A percentile compares a stretch with the other conserved stretches of the same genome.
phyloP scores from a whole-genome alignment of 2,329 filamentous ascomycete species.

The Piedraia hortae region DNA sequence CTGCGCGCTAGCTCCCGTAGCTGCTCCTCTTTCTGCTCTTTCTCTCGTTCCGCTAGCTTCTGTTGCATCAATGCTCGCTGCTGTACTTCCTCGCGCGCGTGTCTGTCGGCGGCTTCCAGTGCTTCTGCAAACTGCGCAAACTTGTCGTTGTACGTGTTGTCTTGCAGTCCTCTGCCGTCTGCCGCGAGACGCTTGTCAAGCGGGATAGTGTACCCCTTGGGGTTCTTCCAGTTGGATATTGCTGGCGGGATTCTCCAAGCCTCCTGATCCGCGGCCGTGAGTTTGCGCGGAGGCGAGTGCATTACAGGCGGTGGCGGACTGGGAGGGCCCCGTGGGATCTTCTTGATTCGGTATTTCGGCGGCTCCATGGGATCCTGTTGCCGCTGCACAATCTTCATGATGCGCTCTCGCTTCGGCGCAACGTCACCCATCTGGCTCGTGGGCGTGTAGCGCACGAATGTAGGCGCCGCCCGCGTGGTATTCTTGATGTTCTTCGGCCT shows the following conservation, averaged over 20 bases:
- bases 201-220: slow-evolving; percentile 89
- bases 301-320: slow-evolving; percentile 82
- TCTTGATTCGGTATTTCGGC: slow-evolving; percentile 97
- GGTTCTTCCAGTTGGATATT: slow-evolving; percentile 97
- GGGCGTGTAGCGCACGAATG: slow-evolving; percentile 85
- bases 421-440: slow-evolving; percentile 87
- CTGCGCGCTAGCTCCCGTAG: slow-evolving; percentile 70
- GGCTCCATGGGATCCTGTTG: slow-evolving; percentile 91
- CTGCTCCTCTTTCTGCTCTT: slow-evolving; percentile 77
- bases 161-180: slow-evolving; percentile 72
- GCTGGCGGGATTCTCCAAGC: slow-evolving; percentile 80
- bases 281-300: slow-evolving; percentile 78
- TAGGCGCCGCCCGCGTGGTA: slow-evolving; percentile 55
- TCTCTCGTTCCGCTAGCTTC: slow-evolving; percentile 85
- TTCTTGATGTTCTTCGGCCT: slow-evolving; percentile 87
- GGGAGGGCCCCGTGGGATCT: slow-evolving; percentile 77
- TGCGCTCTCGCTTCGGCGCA: slow-evolving; percentile 67
- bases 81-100: slow-evolving; percentile 84
- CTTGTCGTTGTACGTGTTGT: slow-evolving; percentile 93
- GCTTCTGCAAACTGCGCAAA: slow-evolving; percentile 92
- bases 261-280: slow-evolving; percentile 92
- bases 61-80: slow-evolving; percentile 88
- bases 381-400: slow-evolving; percentile 93
- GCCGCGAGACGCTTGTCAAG: slow-evolving; percentile 86
- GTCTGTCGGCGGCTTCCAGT: slow-evolving; percentile 75